phyloP scores from a whole-genome alignment of 192 early-diverging fungal genomes.

The Pilobolus umbonatus region DNA sequence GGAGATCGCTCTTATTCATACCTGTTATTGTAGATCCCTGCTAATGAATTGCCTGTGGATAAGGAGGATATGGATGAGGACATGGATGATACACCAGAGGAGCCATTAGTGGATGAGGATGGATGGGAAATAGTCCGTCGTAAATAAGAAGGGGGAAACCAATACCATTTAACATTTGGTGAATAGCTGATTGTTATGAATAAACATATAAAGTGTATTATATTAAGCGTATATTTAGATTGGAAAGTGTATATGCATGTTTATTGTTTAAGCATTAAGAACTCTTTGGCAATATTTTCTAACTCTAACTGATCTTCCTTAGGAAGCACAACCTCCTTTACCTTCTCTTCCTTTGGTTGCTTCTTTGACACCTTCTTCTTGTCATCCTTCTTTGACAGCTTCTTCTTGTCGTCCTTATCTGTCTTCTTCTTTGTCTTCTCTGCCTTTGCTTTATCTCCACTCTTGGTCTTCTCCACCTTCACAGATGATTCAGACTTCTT shows the following conservation, averaged over 20 bases:
- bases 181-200: too few species aligned
- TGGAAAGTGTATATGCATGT: background rate
- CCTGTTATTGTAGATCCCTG: background rate
- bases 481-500: too few species aligned
- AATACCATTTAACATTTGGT: too few species aligned
- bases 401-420: background rate
- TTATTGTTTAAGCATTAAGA: slow-evolving; percentile 3
- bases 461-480: too few species aligned
- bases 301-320: slow-evolving; percentile 20
- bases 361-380: slow-evolving; percentile 12
- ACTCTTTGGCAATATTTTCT: slow-evolving; percentile 16
- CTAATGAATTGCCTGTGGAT: background rate
- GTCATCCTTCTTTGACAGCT: background rate
- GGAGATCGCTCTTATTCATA: slow-evolving; percentile 1
- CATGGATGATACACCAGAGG: slow-evolving; percentile 11
- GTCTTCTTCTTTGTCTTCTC: background rate
- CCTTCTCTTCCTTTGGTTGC: background rate
- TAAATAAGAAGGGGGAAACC: slow-evolving; percentile 2
- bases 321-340: slow-evolving; percentile 5
- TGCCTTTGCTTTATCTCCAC: background rate
- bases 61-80: slow-evolving; percentile 10
- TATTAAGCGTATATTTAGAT: background rate
- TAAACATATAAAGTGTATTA: background rate
- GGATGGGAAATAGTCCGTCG: slow-evolving; percentile 18
- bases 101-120: slow-evolving; percentile 12